Evolutionary conservation across 2,329 filamentous ascomycete genomes (phyloP).

Genomic region (Xylaria sp.): DNA sequence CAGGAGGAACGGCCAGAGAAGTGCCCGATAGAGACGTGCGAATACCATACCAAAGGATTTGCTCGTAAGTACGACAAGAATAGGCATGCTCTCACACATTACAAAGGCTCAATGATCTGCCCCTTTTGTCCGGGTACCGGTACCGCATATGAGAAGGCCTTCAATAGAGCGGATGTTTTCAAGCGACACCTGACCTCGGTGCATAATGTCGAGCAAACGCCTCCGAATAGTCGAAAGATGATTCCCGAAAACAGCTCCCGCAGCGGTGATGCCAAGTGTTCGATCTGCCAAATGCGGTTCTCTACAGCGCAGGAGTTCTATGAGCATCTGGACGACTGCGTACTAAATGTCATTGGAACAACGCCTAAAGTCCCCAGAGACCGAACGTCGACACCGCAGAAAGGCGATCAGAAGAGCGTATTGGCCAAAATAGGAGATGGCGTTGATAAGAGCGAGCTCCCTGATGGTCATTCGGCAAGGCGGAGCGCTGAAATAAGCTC

Average conservation of each 20-base stretch:
- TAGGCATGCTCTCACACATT: slow-evolving; percentile 86
- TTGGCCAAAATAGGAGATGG: slow-evolving; percentile 23
- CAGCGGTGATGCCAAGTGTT: slow-evolving; percentile 71
- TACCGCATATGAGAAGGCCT: slow-evolving; percentile 85
- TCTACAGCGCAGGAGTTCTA: slow-evolving; percentile 92
- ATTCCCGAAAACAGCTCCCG: slow-evolving; percentile 33
- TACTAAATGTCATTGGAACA: slow-evolving; percentile 52
- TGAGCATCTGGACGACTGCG: slow-evolving; percentile 76
- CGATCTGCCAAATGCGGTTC: slow-evolving; percentile 77
- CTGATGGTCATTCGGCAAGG: slow-evolving; percentile 13
- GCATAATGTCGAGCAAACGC: slow-evolving; percentile 87
- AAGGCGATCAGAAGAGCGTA: slow-evolving; percentile 22
- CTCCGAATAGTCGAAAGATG: slow-evolving; percentile 82
- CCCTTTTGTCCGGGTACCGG: slow-evolving; percentile 89
- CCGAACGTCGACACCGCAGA: slow-evolving; percentile 26
- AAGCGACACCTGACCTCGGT: slow-evolving; percentile 88
- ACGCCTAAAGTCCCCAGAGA: slow-evolving; percentile 32
- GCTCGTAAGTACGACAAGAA: slow-evolving; percentile 97
- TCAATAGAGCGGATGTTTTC: slow-evolving; percentile 93
- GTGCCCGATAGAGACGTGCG: slow-evolving; percentile 86
- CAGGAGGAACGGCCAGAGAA: slow-evolving; percentile 88
- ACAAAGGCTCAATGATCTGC: slow-evolving; percentile 96
- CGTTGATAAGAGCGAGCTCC: slow-evolving; percentile 22
- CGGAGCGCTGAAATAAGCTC: slow-evolving; percentile 17
- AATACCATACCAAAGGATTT: slow-evolving; percentile 89